Evolutionary conservation across 192 early-diverging fungal species (phyloP).

Genomic region (Podila minutissima): DNA sequence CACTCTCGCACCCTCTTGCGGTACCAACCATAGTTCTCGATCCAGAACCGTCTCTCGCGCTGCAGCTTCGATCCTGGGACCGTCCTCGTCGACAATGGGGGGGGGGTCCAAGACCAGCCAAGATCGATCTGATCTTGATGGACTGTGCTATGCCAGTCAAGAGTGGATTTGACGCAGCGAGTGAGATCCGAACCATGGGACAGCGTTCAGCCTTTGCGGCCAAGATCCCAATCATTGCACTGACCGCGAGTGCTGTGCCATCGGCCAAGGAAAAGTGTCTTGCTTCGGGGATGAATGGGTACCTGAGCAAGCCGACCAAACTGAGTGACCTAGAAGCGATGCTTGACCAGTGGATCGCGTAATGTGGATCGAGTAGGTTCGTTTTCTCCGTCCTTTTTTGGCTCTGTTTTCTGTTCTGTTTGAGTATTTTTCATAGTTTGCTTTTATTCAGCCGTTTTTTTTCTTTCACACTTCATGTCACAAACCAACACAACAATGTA

Average conservation of each 20-base stretch:
- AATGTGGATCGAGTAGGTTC: background rate
- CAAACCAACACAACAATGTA: no score
- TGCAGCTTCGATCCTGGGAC: background rate
- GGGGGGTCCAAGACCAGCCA: background rate
- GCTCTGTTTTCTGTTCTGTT: no score
- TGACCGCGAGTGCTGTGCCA: constrained; percentile 65
- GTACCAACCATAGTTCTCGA: no score
- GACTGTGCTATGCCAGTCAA: constrained; percentile 71
- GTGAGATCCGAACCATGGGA: constrained; percentile 56
- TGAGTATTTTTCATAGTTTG: no score
- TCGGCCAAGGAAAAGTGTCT: constrained; percentile 60
- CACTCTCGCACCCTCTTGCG: no score
- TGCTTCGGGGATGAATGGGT: constrained; percentile 58
- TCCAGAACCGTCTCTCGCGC: no score
- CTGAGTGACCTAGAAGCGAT: constrained; percentile 49
- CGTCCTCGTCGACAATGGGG: background rate
- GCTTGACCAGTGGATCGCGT: constrained; percentile 51
- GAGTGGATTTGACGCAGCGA: constrained; percentile 63
- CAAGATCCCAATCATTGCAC: constrained; percentile 63
- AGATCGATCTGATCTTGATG: constrained; percentile 58
- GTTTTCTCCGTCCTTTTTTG: no score
- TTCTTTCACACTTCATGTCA: no score
- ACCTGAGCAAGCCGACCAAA: constrained; percentile 59
- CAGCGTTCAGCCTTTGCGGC: constrained; percentile 15
- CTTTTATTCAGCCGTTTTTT: no score